Evolutionary conservation across 495 filamentous ascomycete genomes (phyloP), one percentile per base, ranked within the genome.

Genomic region (Neurospora sp.): DNA sequence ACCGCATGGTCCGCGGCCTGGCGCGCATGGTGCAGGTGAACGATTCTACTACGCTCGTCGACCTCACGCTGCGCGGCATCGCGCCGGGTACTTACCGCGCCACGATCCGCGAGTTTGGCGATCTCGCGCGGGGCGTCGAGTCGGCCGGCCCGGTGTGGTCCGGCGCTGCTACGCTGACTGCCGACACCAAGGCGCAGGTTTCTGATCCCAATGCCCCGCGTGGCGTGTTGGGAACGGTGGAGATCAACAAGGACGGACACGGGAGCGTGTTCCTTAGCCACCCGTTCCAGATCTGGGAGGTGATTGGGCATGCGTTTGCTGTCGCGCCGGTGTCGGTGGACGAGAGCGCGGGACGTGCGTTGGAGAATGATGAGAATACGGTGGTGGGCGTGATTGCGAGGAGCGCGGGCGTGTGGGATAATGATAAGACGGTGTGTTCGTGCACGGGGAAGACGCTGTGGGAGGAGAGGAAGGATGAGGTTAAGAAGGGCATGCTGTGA

Each of bases 391-490:
- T 98, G 71, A 93, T 98, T 80, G 96, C 96, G 60, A 86, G 96
- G 79, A 97, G 93, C 83, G 95, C 96, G 35, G 96, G 96, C 16
- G 91, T 97, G 71, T 98, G 96, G 96, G 95, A 98, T 81, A 98
- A 99, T 79, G 94, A 97, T 80, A 99, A 98, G 87, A 97, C 92
- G 78, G 96, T 99, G 38, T 91, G 89, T 73, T 95, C 93, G 16
- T 98, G 96, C 82, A 96, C 93, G 49, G 96, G 96, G 4, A 98
- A 99, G 90, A 98, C 94, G 77, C 87, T 99, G 40, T 99, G 96
- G 96, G 91, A 98, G 82, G 96, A 99, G 86, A 88, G 96, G 79
- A 91, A 91, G 84, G 95, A 98, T 79, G 92, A 96, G 83, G 90
- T 94, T 66, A 86, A 83, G 66, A 92, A 91, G 83, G 96, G 96